Base-by-base conservation (phyloP, 2,329 filamentous ascomycete genomes). In the Ampelomyces quisqualis region DNA sequence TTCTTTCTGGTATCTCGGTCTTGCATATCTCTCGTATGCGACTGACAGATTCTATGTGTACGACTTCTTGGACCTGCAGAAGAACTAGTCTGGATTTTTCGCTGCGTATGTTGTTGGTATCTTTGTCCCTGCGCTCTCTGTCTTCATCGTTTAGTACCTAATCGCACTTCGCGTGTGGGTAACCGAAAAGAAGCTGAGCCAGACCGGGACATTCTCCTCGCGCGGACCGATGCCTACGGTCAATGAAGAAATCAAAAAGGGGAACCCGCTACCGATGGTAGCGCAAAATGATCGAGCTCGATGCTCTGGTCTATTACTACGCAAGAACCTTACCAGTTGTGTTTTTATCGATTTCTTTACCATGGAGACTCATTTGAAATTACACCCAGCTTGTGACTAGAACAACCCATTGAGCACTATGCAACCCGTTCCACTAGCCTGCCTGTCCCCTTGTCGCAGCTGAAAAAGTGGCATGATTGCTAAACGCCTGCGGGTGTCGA, bases 31-130 rank as follows among this genome's bases (percentile, higher is more conserved):
- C 15, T 90, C 86, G 1, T 69, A 79, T 46, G 80, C 79, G 4
- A 83, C 82, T 0, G 75, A 89, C 64, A 79, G 79, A 2, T 88
- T 85, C 63, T 94, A 90, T 65, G 77, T 85, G 0, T 95, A 95
- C 70, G 64, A 58, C 43, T 95, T 95, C 69, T 77, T 95, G n/a
- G 77, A 95, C 62, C 62, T 69, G 5, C 59, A 64, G 13, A 67
- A 45, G 15, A 51, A 77, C 34, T 75, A 76, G 11, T 63, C 74
- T 19, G 77, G 74, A 0, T 69, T 74, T 5, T 81, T 90, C 3
- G 79, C 81, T 1, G 85, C 72, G 2, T 88, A 86, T 58, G 78
- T 81, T 34, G 68, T 87, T 34, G 70, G 68, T 2, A 71, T 73
- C 13, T 43, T 72, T 17, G 60, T 65, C n/a, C 69, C 52, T 7